These are phyloP conservation scores for Eutrema salsugineum DNA, from an alignment of 441 rosid species.

Conservation along the genomic window DNA sequence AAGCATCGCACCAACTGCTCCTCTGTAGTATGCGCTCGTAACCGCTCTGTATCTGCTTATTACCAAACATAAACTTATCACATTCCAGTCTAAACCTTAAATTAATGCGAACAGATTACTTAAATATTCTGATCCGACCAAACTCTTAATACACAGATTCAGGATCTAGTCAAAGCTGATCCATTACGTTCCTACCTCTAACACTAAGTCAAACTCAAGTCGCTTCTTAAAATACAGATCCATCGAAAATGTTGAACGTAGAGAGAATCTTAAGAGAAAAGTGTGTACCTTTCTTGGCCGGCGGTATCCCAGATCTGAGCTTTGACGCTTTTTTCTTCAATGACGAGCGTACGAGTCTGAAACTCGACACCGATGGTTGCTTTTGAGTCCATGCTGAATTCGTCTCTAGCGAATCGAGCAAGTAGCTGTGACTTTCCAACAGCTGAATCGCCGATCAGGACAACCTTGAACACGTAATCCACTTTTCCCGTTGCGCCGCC, in stretches of 20 bases:
- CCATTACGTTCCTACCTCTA: no score
- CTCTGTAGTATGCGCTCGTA: conserved; percentile 73
- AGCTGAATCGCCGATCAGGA: conserved; percentile 69
- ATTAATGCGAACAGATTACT: no score
- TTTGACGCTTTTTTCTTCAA: conserved; percentile 57
- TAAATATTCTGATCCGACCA: no score
- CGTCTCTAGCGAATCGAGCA: conserved; percentile 61
- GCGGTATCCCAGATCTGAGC: conserved; percentile 92
- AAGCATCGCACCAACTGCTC: conserved; percentile 74
- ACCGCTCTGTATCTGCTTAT: conserved; percentile 81
- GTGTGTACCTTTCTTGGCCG: conserved; percentile 69
- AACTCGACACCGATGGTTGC: conserved; percentile 75
- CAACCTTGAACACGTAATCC: conserved; percentile 88
- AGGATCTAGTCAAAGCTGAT: no score
- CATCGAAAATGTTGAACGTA: no score
- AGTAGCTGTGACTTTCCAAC: conserved; percentile 73
- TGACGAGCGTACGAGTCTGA: conserved; percentile 53
- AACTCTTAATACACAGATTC: no score
- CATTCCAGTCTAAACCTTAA: no score
- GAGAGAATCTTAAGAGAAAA: not conserved
- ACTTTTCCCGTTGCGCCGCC: conserved; percentile 73
- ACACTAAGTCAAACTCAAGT: no score
- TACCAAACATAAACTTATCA: no score
- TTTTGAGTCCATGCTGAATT: conserved; percentile 64
- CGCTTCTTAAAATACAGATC: no score